Evolutionary conservation across 2,329 filamentous ascomycete genomes (phyloP), one percentile per base, ranked within the genome.

Genomic region (Verticillium zaregamsianum): DNA sequence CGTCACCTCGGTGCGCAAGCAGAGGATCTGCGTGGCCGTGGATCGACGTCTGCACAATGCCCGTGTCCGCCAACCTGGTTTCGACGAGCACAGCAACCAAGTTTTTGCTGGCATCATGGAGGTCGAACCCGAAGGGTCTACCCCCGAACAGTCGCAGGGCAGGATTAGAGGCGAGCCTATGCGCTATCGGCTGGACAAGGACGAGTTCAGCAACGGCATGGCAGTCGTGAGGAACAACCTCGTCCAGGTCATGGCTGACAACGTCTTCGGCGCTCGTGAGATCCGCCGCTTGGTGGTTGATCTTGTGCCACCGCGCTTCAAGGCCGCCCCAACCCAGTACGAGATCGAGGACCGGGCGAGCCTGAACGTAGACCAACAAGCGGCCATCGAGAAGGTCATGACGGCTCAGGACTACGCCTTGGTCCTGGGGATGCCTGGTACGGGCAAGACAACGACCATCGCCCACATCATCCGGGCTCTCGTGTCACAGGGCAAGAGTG

Each of bases 151-250:
- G 61, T 80, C 82, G 5, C 75, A 84, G 49, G 79, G 77, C 32
- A 83, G 80, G 66, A 79, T 81, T 66, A 79, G 82, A 62, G 79
- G 82, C 61, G 74, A 82, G 4, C 85, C 85, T 4, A 77, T 90
- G 6, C 81, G 86, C 57, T 99, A 97, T 69, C 90, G 95, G 28
- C 80, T 99, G 4, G 95, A 99, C 76, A 97, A 97, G 73, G 95
- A 99, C 69, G 95, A 99, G 71, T 99, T 99, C 75, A 96, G 92
- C 76, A 98, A 96, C 69, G 95, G 95, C 62, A 96, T 99, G 92
- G 93, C 95, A 3, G 90, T 90, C 33, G 91, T 97, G 55, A 88
- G 95, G 59, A 97, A 97, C 76, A 99, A 98, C 68, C 83, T 99
- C 1, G 86, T 98, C 35, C 91, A 93, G 67, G 86, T 97, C 69